Percentiles rank a stretch among this genome's conserved stretches.
Evolutionary conservation across 1,284 basidiomycete genomes (phyloP).

Genomic region (Puccinia novopanici): DNA sequence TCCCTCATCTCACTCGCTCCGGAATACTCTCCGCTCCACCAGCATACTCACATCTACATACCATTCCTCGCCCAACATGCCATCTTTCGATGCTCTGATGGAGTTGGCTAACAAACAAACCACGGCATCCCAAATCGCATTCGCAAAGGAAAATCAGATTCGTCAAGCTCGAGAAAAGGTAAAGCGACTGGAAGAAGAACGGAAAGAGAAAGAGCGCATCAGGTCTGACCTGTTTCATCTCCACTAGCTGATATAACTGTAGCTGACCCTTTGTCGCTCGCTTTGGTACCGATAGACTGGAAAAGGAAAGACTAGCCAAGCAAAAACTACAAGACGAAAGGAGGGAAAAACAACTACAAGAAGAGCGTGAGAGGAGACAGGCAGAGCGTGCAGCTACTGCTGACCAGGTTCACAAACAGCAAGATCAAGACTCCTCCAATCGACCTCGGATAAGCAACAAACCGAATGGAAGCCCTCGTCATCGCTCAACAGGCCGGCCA

Average conservation of each 20-base stretch:
- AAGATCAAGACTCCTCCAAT: constrained; percentile 13
- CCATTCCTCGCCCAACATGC: neutral
- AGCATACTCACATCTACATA: too few species aligned
- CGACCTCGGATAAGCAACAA: neutral
- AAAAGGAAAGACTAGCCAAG: constrained; percentile 39
- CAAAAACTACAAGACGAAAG: constrained; percentile 38
- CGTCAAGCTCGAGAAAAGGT: constrained; percentile 35
- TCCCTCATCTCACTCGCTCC: too few species aligned
- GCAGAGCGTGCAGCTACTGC: constrained; percentile 6
- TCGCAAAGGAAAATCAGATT: constrained; percentile 41
- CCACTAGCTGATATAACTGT: neutral
- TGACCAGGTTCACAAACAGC: neutral
- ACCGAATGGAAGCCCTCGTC: constrained; percentile 1
- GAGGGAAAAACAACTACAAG: constrained; percentile 22
- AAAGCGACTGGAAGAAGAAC: constrained; percentile 45
- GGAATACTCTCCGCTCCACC: too few species aligned
- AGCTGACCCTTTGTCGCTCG: constrained; percentile 13
- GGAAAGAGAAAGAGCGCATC: constrained; percentile 39
- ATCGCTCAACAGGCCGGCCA: constrained; percentile 1
- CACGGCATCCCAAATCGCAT: constrained; percentile 37
- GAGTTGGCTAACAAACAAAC: constrained; percentile 45
- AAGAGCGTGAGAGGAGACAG: constrained; percentile 38
- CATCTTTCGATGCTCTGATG: constrained; percentile 39
- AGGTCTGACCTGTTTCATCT: constrained; percentile 16
- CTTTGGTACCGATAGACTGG: constrained; percentile 13